phyloP scores from a whole-genome alignment of 345 rosid species.

The Trapa incisa region DNA sequence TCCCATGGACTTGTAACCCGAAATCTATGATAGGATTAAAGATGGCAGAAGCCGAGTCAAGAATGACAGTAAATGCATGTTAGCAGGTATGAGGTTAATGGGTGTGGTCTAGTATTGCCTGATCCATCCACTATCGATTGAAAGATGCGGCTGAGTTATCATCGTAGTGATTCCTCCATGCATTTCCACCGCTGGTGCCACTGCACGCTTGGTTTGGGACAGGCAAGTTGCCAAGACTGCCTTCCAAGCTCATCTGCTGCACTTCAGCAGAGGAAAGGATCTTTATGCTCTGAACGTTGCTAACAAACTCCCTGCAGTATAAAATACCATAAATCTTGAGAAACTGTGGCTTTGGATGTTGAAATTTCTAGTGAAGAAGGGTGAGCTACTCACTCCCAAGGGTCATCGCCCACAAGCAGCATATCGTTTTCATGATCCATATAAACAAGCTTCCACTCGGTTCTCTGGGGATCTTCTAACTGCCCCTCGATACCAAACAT shows the following conservation, averaged over 20 bases:
- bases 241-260: conserved; percentile 92
- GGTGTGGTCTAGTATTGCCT: background rate
- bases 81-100: background rate
- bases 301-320: conserved; percentile 68
- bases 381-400: conserved; percentile 77
- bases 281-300: conserved; percentile 82
- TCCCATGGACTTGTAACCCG: background rate
- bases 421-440: conserved; percentile 91
- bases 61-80: background rate
- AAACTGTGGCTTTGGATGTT: too few relatives aligned
- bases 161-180: conserved; percentile 79
- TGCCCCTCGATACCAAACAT: conserved; percentile 95
- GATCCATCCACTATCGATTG: conserved; percentile 30
- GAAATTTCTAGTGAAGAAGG: background rate
- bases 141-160: conserved; percentile 83
- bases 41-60: background rate
- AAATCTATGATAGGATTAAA: background rate
- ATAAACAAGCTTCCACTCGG: conserved; percentile 89
- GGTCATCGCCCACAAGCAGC: conserved; percentile 92
- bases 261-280: conserved; percentile 88
- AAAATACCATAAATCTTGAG: background rate
- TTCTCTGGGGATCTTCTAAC: conserved; percentile 80
- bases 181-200: conserved; percentile 75
- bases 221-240: conserved; percentile 61
- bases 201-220: conserved; percentile 75